Conservation (phyloP, 1,284 basidiomycete genomes). For the Pisolithus thermaeus region DNA sequence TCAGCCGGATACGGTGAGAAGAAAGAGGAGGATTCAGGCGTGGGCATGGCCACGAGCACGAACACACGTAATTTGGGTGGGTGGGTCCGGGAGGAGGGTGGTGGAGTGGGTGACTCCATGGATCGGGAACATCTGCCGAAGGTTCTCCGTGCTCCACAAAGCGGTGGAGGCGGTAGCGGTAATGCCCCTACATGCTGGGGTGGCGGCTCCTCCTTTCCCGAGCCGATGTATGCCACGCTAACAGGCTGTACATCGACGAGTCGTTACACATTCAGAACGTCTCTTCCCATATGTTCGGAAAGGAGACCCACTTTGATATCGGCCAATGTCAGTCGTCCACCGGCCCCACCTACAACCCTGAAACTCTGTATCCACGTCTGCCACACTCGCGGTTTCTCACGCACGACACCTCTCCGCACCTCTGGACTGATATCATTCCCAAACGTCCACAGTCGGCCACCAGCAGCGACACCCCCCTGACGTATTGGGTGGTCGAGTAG, state of each 20-base stretch:
- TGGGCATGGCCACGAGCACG: constrained; percentile 53
- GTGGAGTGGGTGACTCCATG: constrained; percentile 5
- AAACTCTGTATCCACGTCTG: constrained; percentile 29
- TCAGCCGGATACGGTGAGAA: no score
- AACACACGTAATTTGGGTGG: constrained; percentile 32
- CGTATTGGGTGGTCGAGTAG: constrained; percentile 56
- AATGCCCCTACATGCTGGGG: constrained; percentile 6
- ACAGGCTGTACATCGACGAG: constrained; percentile 27
- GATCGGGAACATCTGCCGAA: constrained; percentile 6
- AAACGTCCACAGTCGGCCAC: constrained; percentile 28
- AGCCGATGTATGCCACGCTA: constrained; percentile 31
- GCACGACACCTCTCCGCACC: constrained; percentile 33
- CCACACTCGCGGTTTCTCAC: constrained; percentile 46
- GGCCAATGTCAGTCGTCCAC: constrained; percentile 31
- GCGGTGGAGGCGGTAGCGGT: neutral
- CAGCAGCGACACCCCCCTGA: constrained; percentile 38
- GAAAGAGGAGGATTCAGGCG: constrained; percentile 16
- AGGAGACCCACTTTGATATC: constrained; percentile 25
- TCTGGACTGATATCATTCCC: constrained; percentile 27
- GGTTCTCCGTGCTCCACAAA: constrained; percentile 6
- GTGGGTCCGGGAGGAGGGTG: constrained; percentile 11
- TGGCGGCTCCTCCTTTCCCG: constrained; percentile 3
- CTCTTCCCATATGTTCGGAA: neutral
- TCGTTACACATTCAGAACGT: neutral
- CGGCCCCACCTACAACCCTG: constrained; percentile 6